Base-by-base conservation (phyloP, 495 filamentous ascomycete species). In the Pyrenula massariospora region DNA sequence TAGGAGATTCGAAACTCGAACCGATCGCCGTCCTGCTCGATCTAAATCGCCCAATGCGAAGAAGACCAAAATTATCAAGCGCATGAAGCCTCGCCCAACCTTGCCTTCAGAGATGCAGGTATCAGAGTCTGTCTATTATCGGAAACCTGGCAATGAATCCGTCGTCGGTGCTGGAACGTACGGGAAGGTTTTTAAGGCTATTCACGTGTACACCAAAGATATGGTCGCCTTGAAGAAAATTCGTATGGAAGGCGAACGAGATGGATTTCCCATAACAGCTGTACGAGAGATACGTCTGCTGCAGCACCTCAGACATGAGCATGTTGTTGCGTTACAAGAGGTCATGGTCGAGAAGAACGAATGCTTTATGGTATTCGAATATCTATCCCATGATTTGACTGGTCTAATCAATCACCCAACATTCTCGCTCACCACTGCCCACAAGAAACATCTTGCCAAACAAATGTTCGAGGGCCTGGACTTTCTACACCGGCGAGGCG, bases 321-420 rank as follows among this genome's bases (percentile, higher is more conserved):
- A 97, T 61, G 84, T 99, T 36, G 91, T 99, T 59, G 84, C 86
- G 52, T 19, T 77, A 51, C 57, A 74, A 24, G 50, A 52, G 22
- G 50, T 52, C 8, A 52, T 52, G 50, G 50, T 52, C 70, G 92
- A 22, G 79, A 84, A 84, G 60, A 96, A 96, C 65, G 92, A 97
- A 67, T 99, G 94, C 69, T 97, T 93, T 72, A 99, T 99, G 94
- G 94, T 99, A 10, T 99, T 99, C 60, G 94, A 99, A 66, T 99
- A 99, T 66, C 82, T 96, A 24, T 92, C 92, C 19, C 94, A 99
- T 66, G 94, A 99, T 67, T 74, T 92, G 25, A 92, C 88, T 1
- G 86, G 86, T 20, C 70, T 89, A 15, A 84, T 98, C 58, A 97
- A 97, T 62, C 94, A 99, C 65, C 94, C 94, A 2, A 88, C 85